phyloP scores from a whole-genome alignment of 331 rosid genomes.

The Telfairia occidentalis region DNA sequence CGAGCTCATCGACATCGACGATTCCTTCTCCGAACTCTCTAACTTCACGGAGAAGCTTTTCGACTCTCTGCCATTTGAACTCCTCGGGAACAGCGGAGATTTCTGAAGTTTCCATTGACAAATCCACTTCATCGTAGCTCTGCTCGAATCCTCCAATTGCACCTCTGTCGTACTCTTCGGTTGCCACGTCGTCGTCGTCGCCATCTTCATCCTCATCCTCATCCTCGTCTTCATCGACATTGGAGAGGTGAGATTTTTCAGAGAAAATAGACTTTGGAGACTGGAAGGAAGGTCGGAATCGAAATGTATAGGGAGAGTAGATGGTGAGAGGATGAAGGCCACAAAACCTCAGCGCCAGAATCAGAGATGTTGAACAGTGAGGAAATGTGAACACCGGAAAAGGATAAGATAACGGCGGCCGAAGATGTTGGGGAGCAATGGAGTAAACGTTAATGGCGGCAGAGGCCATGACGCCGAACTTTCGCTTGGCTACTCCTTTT shows the following conservation, averaged over 20 bases:
- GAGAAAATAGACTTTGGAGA: constrained; percentile 37
- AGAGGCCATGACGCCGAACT: not conserved
- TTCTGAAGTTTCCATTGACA: constrained; percentile 16
- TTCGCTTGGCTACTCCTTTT: not conserved
- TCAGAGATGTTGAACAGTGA: constrained; percentile 17
- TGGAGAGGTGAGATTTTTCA: constrained; percentile 30
- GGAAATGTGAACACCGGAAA: constrained; percentile 10
- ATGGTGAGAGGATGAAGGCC: constrained; percentile 17
- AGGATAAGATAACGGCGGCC: constrained; percentile 13
- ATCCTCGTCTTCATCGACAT: constrained; percentile 33
- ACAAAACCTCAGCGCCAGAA: constrained; percentile 24
- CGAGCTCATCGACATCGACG: constrained; percentile 65
- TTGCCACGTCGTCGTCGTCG: constrained; percentile 44
- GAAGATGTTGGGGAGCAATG: not conserved
- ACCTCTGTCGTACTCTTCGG: constrained; percentile 69
- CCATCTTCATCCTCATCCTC: constrained; percentile 41
- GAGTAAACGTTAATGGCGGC: constrained; percentile 3
- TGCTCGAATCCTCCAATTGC: constrained; percentile 29
- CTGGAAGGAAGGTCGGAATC: constrained; percentile 32
- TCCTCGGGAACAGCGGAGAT: constrained; percentile 24
- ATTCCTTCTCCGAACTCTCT: constrained; percentile 65
- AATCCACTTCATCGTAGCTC: constrained; percentile 42
- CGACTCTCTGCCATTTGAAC: constrained; percentile 86
- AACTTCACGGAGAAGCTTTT: constrained; percentile 59
- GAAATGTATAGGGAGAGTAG: constrained; percentile 14